These are phyloP conservation scores for Camellia granthamiana DNA, from an alignment of 148 eudicot genomes.

Conservation along the genomic window DNA sequence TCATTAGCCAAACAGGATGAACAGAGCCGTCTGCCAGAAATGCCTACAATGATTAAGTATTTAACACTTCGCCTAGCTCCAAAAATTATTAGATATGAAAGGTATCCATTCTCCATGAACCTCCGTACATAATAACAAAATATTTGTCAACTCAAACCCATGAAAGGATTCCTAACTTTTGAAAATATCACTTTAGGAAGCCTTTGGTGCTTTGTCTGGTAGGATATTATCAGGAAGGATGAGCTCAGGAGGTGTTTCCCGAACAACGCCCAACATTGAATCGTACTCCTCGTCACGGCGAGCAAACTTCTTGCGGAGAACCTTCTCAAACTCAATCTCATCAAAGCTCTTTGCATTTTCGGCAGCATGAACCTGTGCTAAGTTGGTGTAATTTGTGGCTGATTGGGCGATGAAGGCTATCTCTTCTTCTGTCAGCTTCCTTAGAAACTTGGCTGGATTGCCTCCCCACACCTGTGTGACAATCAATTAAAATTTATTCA, in stretches of 20 bases:
- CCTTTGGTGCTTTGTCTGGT: conserved; percentile 45
- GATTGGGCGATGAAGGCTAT: conserved; percentile 54
- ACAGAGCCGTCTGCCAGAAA: conserved; percentile 12
- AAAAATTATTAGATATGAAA: conserved; percentile 16
- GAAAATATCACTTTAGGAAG: conserved; percentile 25
- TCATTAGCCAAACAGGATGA: neutral
- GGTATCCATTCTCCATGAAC: neutral
- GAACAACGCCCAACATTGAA: conserved; percentile 55
- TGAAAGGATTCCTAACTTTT: neutral
- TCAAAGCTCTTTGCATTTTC: conserved; percentile 59
- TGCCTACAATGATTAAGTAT: neutral
- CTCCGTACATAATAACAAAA: neutral
- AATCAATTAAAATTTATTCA: neutral
- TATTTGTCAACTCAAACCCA: neutral
- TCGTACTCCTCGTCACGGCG: conserved; percentile 52
- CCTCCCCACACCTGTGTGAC: conserved; percentile 50
- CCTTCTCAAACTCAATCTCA: conserved; percentile 62
- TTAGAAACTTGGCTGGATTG: conserved; percentile 69
- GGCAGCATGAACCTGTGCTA: conserved; percentile 56
- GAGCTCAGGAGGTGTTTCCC: conserved; percentile 58
- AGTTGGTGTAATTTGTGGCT: conserved; percentile 48
- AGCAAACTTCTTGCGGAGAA: conserved; percentile 60
- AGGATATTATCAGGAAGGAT: conserved; percentile 50
- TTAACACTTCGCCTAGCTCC: conserved; percentile 7
- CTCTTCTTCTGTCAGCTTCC: conserved; percentile 64